Evolutionary conservation across 176 grass and related monocot genomes (phyloP).

Genomic region (Tillandsia leiboldiana): DNA sequence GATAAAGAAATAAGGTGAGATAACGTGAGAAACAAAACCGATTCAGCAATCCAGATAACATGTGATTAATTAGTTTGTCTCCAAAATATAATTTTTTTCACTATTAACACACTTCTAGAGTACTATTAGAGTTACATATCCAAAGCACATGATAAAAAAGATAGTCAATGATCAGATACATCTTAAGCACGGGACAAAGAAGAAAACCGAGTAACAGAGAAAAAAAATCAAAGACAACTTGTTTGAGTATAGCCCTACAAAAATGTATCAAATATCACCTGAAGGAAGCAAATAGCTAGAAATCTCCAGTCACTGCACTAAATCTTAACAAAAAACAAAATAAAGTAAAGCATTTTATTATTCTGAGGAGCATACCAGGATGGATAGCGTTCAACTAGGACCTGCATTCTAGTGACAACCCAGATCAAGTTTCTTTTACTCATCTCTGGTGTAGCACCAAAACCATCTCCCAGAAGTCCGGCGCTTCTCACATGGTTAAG

Average conservation of each 20-base stretch:
- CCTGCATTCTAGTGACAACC: conserved; percentile 98
- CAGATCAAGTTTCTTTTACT: conserved; percentile 90
- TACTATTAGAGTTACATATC: not conserved
- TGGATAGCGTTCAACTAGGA: conserved; percentile 67
- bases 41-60: too few relatives aligned
- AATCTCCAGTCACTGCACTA: not conserved
- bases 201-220: not conserved
- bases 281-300: not conserved
- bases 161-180: not conserved
- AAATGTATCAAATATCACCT: not conserved
- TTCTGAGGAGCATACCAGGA: conserved; percentile 52
- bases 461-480: conserved; percentile 77
- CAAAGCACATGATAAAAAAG: not conserved
- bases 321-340: not conserved
- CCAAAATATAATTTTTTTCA: too few relatives aligned
- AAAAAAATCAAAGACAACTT: not conserved
- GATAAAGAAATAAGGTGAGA: too few relatives aligned
- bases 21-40: too few relatives aligned
- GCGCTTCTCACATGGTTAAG: conserved; percentile 88
- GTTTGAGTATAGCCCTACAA: not conserved
- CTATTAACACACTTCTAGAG: too few relatives aligned
- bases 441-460: conserved; percentile 95
- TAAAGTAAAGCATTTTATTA: conserved; percentile 1
- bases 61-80: too few relatives aligned
- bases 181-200: not conserved